Evolutionary conservation across 768 basidiomycete species (phyloP).

Genomic region (Neoboletus magnificus): DNA sequence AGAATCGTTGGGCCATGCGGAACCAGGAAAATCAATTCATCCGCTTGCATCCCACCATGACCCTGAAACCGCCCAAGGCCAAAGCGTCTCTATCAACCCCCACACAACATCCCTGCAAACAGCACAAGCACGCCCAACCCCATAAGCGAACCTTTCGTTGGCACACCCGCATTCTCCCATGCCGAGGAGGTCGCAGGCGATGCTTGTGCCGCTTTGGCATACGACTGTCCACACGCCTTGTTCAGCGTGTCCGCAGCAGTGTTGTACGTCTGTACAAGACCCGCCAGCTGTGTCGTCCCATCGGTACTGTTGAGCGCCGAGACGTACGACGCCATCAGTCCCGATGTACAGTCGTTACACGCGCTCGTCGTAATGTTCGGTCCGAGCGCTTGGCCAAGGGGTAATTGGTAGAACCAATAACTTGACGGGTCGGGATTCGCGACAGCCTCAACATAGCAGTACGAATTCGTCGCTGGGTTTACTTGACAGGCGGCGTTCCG

Average conservation of each 20-base stretch:
- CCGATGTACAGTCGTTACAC: constrained; percentile 65
- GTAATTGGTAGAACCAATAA: constrained; percentile 69
- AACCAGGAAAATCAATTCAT: background rate
- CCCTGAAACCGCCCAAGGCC: background rate
- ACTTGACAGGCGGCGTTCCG: constrained; percentile 56
- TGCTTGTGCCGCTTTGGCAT: constrained; percentile 29
- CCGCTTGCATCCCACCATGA: background rate
- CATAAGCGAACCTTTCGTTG: constrained; percentile 3
- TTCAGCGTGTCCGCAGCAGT: constrained; percentile 45
- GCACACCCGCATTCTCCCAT: constrained; percentile 2
- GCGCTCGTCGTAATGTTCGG: constrained; percentile 42
- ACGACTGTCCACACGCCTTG: constrained; percentile 50
- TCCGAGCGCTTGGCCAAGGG: constrained; percentile 55
- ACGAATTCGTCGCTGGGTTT: constrained; percentile 56
- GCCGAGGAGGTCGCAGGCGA: constrained; percentile 12
- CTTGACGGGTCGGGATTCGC: constrained; percentile 56
- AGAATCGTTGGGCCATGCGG: background rate
- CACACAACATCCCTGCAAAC: constrained; percentile 7
- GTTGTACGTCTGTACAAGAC: constrained; percentile 48
- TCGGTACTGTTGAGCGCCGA: constrained; percentile 37
- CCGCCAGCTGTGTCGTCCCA: constrained; percentile 32
- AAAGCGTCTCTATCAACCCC: constrained; percentile 7
- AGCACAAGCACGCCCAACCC: constrained; percentile 13
- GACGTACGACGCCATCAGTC: constrained; percentile 54
- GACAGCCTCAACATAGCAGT: constrained; percentile 73